phyloP scores from a whole-genome alignment of 768 basidiomycete species.

The Russula sp. region DNA sequence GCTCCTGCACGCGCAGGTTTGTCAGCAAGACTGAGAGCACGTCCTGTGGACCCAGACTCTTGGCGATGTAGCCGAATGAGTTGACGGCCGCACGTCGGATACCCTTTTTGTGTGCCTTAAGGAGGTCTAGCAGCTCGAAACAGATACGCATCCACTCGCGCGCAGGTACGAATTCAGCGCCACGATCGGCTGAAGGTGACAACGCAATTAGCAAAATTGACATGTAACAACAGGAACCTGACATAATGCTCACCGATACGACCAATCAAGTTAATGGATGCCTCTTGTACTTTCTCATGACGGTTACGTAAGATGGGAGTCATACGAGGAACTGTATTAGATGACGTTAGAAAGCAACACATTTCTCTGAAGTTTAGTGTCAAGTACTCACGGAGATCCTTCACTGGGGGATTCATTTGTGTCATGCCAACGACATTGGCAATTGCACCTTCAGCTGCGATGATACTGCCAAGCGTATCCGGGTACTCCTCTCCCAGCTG shows the following conservation, averaged over 20 bases:
- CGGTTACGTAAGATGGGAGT: constrained; percentile 99
- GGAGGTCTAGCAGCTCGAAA: constrained; percentile 92
- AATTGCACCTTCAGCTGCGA: constrained; percentile 97
- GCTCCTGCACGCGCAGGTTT: constrained; percentile 96
- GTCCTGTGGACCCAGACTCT: constrained; percentile 98
- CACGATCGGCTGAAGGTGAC: constrained; percentile 75
- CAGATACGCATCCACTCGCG: constrained; percentile 99
- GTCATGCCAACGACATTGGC: constrained; percentile 99
- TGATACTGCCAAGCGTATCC: constrained; percentile 98
- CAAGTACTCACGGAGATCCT: constrained; percentile 84
- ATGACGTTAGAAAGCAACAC: neutral
- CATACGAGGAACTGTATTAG: constrained; percentile 86
- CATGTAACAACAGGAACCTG: neutral
- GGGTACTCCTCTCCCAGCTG: constrained; percentile 99
- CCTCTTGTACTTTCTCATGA: constrained; percentile 99
- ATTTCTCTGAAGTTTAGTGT: neutral
- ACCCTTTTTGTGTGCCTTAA: constrained; percentile 99
- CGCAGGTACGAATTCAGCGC: constrained; percentile 97
- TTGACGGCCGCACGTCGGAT: constrained; percentile 99
- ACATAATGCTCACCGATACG: constrained; percentile 62
- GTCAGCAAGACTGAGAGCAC: constrained; percentile 94
- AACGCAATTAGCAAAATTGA: constrained; percentile 9
- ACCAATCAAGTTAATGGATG: constrained; percentile 98
- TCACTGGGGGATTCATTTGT: constrained; percentile 99
- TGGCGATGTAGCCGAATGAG: constrained; percentile 99